These are phyloP conservation scores for Aspergillus terreus DNA, from an alignment of 2,329 filamentous ascomycete genomes.

Conservation along the genomic window DNA sequence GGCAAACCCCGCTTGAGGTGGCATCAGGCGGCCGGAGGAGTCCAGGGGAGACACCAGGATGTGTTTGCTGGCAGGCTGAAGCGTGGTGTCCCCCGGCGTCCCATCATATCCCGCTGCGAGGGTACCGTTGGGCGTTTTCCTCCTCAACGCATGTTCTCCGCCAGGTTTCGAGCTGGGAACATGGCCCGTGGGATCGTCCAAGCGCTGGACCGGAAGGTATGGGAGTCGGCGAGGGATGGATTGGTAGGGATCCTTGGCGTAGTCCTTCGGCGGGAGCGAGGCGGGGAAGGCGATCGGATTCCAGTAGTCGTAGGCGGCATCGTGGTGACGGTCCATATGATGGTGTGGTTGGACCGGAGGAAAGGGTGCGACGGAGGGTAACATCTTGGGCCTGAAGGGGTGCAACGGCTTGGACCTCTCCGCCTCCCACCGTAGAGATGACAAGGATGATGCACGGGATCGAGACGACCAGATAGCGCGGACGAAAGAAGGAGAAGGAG, in stretches of 20 bases:
- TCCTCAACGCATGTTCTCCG: conserved; percentile 72
- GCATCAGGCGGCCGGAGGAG: conserved; percentile 32
- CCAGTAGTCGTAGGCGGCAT: conserved; percentile 29
- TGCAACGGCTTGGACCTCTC: conserved; percentile 3
- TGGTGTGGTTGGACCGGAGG: conserved; percentile 42
- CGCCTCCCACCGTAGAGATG: conserved; percentile 10
- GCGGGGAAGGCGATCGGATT: conserved; percentile 22
- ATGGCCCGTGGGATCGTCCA: conserved; percentile 26
- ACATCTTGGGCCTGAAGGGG: conserved; percentile 37
- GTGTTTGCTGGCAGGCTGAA: conserved; percentile 76
- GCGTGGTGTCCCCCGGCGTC: conserved; percentile 67
- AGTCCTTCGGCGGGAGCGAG: conserved; percentile 23
- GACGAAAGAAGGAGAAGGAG: conserved; percentile 4
- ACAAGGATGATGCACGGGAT: conserved; percentile 2
- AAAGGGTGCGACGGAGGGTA: conserved; percentile 46
- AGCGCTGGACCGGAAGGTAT: conserved; percentile 38
- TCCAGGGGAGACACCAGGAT: conserved; percentile 66
- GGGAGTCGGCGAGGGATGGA: conserved; percentile 31
- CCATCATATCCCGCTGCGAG: conserved; percentile 89
- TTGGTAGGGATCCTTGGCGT: conserved; percentile 23
- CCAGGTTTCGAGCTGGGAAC: conserved; percentile 20
- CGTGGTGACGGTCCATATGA: conserved; percentile 30
- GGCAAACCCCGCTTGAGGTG: conserved; percentile 29
- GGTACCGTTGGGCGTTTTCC: conserved; percentile 93
- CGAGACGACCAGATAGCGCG: conserved; percentile 1